Evolutionary conservation across 352 stramenopile genomes (phyloP).

Genomic region (Lagenidium giganteum): DNA sequence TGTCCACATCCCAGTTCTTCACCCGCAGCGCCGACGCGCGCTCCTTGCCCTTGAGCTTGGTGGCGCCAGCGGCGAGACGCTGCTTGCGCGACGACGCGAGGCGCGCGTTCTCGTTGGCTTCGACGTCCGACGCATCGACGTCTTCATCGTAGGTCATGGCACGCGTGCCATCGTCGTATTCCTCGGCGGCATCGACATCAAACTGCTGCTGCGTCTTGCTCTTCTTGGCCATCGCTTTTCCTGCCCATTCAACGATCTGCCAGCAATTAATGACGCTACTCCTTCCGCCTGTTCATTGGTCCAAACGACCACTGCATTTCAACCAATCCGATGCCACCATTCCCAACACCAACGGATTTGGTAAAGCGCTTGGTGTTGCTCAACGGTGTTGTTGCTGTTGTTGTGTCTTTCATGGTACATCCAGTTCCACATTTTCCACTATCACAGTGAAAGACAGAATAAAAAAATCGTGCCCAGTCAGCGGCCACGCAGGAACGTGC

Average conservation of each 20-base stretch:
- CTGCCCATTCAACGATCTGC: neutral
- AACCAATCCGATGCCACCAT: constrained; percentile 13
- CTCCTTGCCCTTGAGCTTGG: constrained; percentile 18
- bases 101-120: constrained; percentile 24
- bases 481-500: too few relatives aligned
- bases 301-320: constrained; percentile 21
- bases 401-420: too few relatives aligned
- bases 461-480: too few relatives aligned
- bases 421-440: too few relatives aligned
- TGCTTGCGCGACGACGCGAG: constrained; percentile 50
- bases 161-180: constrained; percentile 66
- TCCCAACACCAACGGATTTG: too few relatives aligned
- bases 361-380: too few relatives aligned
- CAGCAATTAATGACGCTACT: neutral
- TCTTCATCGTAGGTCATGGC: constrained; percentile 38
- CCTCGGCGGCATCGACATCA: too few relatives aligned
- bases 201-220: too few relatives aligned
- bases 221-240: constrained; percentile 33
- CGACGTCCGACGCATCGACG: constrained; percentile 7
- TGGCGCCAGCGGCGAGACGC: constrained; percentile 31
- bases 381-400: too few relatives aligned
- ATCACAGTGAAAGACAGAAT: too few relatives aligned
- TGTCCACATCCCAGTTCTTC: constrained; percentile 62
- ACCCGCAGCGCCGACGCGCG: constrained; percentile 64
- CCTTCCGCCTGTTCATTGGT: constrained; percentile 2